These are phyloP conservation scores for Biscogniauxia mediterranea DNA, from an alignment of 2,329 filamentous ascomycete genomes.

Conservation along the genomic window DNA sequence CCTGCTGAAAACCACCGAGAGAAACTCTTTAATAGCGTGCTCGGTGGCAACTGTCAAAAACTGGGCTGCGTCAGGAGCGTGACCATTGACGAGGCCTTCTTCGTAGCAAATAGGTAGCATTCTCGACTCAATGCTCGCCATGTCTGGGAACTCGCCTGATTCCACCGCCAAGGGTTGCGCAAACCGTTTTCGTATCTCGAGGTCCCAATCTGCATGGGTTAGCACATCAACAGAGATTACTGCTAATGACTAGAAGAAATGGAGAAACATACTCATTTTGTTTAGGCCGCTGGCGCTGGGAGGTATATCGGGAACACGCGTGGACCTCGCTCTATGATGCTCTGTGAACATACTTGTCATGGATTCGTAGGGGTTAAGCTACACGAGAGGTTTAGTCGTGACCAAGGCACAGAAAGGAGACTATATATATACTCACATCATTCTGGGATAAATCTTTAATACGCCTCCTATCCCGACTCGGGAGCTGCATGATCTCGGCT, in stretches of 20 bases:
- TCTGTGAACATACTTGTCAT: conserved; percentile 53
- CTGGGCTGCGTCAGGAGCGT: conserved; percentile 58
- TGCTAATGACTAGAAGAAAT: conserved; percentile 22
- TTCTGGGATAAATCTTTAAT: conserved; percentile 64
- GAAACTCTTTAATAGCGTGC: conserved; percentile 64
- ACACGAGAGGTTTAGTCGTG: conserved; percentile 22
- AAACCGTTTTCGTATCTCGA: conserved; percentile 66
- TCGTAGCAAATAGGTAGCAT: conserved; percentile 71
- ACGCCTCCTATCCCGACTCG: conserved; percentile 62
- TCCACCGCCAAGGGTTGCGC: conserved; percentile 63
- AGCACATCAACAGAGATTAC: conserved; percentile 1
- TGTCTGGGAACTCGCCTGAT: conserved; percentile 68
- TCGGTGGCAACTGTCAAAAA: conserved; percentile 66
- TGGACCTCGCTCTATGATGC: conserved; percentile 44
- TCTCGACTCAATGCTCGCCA: conserved; percentile 59
- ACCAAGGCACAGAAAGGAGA: background rate
- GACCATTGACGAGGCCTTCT: conserved; percentile 58
- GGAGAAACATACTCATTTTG: conserved; percentile 67
- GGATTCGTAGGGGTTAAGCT: conserved; percentile 56
- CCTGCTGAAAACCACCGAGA: conserved; percentile 62
- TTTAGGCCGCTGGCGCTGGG: conserved; percentile 72
- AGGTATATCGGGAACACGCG: conserved; percentile 58
- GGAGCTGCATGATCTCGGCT: conserved; percentile 68
- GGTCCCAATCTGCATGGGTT: conserved; percentile 53
- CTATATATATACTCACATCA: conserved; percentile 48